Evolutionary conservation across 495 filamentous ascomycete species (phyloP).

Genomic region (Annulohypoxylon moriforme): DNA sequence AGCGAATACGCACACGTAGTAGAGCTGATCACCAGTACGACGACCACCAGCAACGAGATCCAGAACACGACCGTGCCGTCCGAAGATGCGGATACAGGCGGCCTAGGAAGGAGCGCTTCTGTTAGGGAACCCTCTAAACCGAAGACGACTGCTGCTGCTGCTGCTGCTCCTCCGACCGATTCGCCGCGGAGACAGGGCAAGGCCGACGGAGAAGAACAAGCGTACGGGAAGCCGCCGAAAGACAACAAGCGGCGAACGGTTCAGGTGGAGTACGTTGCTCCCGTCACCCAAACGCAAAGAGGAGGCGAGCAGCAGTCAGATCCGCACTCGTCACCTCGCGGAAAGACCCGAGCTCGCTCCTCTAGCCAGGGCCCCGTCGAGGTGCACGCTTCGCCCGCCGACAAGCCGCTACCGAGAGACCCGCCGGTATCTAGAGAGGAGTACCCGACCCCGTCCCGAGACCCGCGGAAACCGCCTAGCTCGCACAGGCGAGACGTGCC

Average conservation of each 20-base stretch:
- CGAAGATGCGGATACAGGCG: conserved; percentile 74
- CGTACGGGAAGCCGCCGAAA: conserved; percentile 69
- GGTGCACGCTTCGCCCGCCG: conserved; percentile 52
- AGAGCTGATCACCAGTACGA: conserved; percentile 94
- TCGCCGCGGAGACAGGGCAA: conserved; percentile 79
- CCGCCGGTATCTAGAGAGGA: conserved; percentile 57
- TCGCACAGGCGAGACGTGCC: conserved; percentile 60
- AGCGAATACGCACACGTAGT: conserved; percentile 96
- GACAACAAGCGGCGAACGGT: conserved; percentile 95
- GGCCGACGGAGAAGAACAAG: conserved; percentile 73
- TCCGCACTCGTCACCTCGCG: conserved; percentile 41
- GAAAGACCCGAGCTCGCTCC: conserved; percentile 64
- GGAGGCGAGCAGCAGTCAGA: conserved; percentile 56
- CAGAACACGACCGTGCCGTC: conserved; percentile 78
- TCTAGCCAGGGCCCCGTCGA: conserved; percentile 63
- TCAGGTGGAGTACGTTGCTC: conserved; percentile 97
- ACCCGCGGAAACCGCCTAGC: conserved; percentile 58
- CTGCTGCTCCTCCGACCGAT: conserved; percentile 69
- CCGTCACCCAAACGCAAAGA: conserved; percentile 79
- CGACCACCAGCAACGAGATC: conserved; percentile 87
- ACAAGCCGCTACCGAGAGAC: conserved; percentile 66
- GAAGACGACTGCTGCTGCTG: conserved; percentile 61
- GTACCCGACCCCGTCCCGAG: conserved; percentile 55
- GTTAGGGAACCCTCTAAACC: conserved; percentile 88
- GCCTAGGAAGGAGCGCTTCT: conserved; percentile 84